phyloP scores from a whole-genome alignment of 192 early-diverging fungal genomes.

The Linnemannia zychae region DNA sequence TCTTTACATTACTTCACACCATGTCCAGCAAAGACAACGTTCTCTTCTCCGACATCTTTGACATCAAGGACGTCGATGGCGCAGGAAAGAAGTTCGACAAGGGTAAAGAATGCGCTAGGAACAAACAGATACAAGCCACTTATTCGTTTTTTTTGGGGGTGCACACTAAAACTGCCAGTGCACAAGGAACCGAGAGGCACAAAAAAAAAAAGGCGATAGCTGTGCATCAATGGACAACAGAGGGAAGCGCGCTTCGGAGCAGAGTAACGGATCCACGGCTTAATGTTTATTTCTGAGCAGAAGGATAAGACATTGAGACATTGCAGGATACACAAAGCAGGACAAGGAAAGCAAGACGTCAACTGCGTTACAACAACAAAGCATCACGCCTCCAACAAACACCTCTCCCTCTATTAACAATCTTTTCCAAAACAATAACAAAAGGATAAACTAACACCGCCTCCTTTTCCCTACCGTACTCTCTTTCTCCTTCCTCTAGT shows the following conservation, averaged over 20 bases:
- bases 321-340: too few species aligned
- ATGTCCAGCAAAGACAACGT: constrained; percentile 82
- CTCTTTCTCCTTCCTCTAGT: constrained; percentile 65
- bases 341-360: too few species aligned
- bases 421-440: too few species aligned
- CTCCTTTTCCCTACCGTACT: background rate
- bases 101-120: constrained; percentile 62
- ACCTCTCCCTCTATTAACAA: too few species aligned
- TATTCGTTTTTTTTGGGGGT: background rate
- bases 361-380: too few species aligned
- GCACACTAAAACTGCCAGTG: too few species aligned
- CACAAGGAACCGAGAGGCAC: background rate
- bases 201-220: too few species aligned
- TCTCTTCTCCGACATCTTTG: constrained; percentile 91
- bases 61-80: constrained; percentile 89
- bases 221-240: background rate
- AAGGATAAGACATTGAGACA: too few species aligned
- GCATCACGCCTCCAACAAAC: too few species aligned
- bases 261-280: too few species aligned
- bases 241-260: too few species aligned
- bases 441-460: background rate
- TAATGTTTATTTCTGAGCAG: too few species aligned
- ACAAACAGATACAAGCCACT: background rate
- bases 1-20: constrained; percentile 12
- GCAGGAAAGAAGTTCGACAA: constrained; percentile 96